Percentiles rank a stretch among this genome's conserved stretches.
These are phyloP conservation scores for Exophiala bonariae DNA, from an alignment of 2,329 filamentous ascomycete genomes.

Conservation along the genomic window DNA sequence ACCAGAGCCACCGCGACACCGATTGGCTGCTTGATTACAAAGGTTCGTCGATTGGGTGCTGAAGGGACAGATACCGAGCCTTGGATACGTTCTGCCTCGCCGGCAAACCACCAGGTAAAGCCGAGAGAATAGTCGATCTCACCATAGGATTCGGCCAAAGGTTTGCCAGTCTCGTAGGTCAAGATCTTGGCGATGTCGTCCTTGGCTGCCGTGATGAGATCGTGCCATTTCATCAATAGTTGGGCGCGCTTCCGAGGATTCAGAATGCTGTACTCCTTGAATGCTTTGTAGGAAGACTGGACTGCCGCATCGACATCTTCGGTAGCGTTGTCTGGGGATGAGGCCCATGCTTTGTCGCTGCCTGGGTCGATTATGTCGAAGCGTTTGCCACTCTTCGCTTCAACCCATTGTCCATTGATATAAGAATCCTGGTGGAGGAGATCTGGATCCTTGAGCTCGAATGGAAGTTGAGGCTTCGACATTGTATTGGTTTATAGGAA, in stretches of 20 bases:
- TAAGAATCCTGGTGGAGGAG: conserved; percentile 53
- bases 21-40: conserved; percentile 74
- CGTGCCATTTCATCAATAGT: conserved; percentile 65
- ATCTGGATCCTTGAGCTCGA: conserved; percentile 48
- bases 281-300: conserved; percentile 60
- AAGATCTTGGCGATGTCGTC: conserved; percentile 65
- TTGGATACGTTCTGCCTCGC: conserved; percentile 62
- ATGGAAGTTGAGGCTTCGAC: conserved; percentile 32
- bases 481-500: conserved; percentile 16
- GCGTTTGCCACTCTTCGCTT: conserved; percentile 46
- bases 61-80: conserved; percentile 60
- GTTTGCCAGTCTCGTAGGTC: conserved; percentile 63
- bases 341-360: conserved; percentile 51
- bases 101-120: conserved; percentile 61
- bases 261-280: conserved; percentile 59
- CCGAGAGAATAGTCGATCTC: conserved; percentile 58
- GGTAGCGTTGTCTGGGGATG: conserved; percentile 49
- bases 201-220: conserved; percentile 61
- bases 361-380: conserved; percentile 58
- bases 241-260: conserved; percentile 63
- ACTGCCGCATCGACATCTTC: conserved; percentile 65
- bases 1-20: conserved; percentile 68
- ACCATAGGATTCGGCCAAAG: conserved; percentile 53
- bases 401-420: conserved; percentile 50
- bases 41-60: conserved; percentile 62